phyloP scores from a whole-genome alignment of 2,329 filamentous ascomycete genomes.

The Amauroascus verrucosus region DNA sequence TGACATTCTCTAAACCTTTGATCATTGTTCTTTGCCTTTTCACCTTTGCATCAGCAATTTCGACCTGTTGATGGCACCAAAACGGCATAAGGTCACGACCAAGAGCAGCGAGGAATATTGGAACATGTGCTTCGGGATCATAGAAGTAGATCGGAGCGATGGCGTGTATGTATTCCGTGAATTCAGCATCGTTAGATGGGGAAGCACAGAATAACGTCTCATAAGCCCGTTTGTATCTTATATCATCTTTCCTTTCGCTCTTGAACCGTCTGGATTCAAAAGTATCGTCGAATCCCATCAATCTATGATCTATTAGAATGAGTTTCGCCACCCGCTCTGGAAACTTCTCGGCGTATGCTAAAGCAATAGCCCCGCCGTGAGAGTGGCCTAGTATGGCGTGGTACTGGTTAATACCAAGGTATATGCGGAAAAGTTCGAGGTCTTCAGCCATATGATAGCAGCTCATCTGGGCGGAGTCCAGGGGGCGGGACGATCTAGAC shows the following conservation, averaged over 20 bases:
- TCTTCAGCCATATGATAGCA: slow-evolving; percentile 20
- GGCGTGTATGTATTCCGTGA: slow-evolving; percentile 15
- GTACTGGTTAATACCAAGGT: slow-evolving; percentile 19
- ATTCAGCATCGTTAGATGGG: slow-evolving; percentile 17
- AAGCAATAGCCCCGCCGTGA: slow-evolving; percentile 23
- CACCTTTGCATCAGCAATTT: slow-evolving; percentile 12
- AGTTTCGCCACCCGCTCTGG: slow-evolving; percentile 19
- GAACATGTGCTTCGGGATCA: slow-evolving; percentile 16
- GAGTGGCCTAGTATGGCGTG: slow-evolving; percentile 21
- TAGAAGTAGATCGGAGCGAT: slow-evolving; percentile 23
- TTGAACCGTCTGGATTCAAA: background rate
- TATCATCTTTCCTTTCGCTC: slow-evolving; percentile 13
- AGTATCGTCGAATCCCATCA: slow-evolving; percentile 18
- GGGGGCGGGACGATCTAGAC: slow-evolving; percentile 16
- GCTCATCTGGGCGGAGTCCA: slow-evolving; percentile 16
- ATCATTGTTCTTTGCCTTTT: slow-evolving; percentile 16
- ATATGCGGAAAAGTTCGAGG: slow-evolving; percentile 21
- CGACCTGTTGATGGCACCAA: slow-evolving; percentile 16
- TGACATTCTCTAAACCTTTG: slow-evolving; percentile 17
- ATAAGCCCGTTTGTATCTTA: slow-evolving; percentile 16
- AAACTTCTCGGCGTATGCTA: slow-evolving; percentile 22
- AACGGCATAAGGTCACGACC: slow-evolving; percentile 12
- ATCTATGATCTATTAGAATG: slow-evolving; percentile 20
- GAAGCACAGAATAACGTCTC: background rate
- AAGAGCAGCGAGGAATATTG: slow-evolving; percentile 15